These are phyloP conservation scores for Didymella exigua DNA, from an alignment of 2,329 filamentous ascomycete genomes.

Conservation along the genomic window DNA sequence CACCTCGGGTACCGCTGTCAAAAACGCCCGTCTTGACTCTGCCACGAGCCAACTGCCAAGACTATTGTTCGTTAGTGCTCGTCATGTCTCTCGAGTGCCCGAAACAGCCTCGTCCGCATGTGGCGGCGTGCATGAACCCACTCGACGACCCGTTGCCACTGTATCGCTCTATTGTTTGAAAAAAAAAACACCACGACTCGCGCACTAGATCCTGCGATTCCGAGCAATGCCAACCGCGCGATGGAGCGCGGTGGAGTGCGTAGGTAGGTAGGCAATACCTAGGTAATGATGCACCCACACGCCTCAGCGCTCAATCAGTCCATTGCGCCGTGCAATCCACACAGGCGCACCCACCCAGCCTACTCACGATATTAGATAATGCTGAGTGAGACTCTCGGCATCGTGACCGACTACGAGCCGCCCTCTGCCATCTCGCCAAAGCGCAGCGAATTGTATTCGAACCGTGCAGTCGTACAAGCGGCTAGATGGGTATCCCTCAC, in stretches of 20 bases:
- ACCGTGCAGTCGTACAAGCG: slow-evolving; percentile 2
- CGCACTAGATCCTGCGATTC: slow-evolving; percentile 6
- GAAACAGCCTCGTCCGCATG: slow-evolving; percentile 9
- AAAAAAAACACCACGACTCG: slow-evolving; percentile 4
- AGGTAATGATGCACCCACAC: slow-evolving; percentile 3
- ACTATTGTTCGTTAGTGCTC: neutral
- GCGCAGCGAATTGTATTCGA: neutral
- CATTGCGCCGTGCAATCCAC: neutral
- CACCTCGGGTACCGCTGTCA: neutral
- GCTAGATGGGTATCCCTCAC: no score
- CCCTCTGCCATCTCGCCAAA: neutral
- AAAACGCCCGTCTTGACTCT: neutral
- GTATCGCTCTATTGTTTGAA: slow-evolving; percentile 3
- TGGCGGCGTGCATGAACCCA: slow-evolving; percentile 5
- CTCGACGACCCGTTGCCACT: no score
- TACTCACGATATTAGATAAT: no score
- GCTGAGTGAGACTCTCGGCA: neutral
- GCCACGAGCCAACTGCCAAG: neutral
- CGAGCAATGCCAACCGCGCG: neutral
- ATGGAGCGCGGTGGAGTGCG: neutral
- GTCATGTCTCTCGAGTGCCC: slow-evolving; percentile 2
- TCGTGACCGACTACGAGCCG: neutral
- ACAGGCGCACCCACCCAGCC: no score
- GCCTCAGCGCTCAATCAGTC: slow-evolving; percentile 3
- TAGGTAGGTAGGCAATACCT: no score